Percentiles rank a stretch among this genome's conserved stretches.
Conservation (phyloP, 306 rosid species). For the Hippophae tibetana region DNA sequence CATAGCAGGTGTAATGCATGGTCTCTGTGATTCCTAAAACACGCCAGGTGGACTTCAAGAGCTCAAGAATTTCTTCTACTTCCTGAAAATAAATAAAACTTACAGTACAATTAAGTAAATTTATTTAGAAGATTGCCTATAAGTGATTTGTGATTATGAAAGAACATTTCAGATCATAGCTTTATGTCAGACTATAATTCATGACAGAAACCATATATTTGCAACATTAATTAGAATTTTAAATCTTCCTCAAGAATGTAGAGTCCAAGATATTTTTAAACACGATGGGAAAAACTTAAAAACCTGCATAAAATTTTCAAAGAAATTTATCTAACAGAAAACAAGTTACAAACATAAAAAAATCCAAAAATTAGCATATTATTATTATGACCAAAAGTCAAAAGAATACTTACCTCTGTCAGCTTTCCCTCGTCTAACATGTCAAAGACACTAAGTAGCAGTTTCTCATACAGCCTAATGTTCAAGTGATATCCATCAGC, state of each 20-base stretch:
- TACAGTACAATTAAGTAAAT: conserved; percentile 5
- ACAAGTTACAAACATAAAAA: conserved; percentile 4
- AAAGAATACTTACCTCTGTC: conserved; percentile 65
- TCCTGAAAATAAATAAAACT: conserved; percentile 57
- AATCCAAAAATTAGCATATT: background rate
- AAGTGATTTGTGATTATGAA: background rate
- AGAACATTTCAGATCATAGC: background rate
- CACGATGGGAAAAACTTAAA: no score
- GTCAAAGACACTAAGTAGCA: conserved; percentile 87
- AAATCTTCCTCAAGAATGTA: no score
- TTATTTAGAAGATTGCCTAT: no score
- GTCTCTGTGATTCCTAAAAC: conserved; percentile 96
- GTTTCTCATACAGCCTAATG: conserved; percentile 84
- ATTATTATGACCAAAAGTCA: conserved; percentile 17
- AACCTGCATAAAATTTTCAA: no score
- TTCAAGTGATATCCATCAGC: conserved; percentile 91
- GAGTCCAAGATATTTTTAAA: no score
- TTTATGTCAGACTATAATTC: no score
- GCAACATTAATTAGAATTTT: no score
- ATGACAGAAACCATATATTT: no score
- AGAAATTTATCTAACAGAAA: background rate
- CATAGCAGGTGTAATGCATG: conserved; percentile 83
- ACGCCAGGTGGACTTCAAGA: conserved; percentile 94
- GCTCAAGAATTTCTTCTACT: conserved; percentile 94
- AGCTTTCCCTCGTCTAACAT: conserved; percentile 93